Evolutionary conservation across 306 rosid species (phyloP).

Genomic region (Castanea sativa): DNA sequence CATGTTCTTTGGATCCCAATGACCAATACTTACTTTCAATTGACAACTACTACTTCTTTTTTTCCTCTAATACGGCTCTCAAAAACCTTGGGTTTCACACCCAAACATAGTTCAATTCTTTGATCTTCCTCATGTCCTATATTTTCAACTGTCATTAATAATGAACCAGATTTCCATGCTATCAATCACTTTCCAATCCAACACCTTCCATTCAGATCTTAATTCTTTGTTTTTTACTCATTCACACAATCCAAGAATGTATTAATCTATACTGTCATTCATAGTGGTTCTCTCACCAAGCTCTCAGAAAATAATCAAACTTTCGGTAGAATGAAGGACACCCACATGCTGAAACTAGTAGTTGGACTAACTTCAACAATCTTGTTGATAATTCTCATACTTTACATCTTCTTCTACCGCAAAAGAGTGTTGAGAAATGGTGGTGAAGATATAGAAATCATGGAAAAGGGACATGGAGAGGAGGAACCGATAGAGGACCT

Average conservation of each 20-base stretch:
- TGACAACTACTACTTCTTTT: conserved; percentile 6
- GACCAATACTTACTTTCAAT: conserved; percentile 23
- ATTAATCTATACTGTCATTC: not conserved
- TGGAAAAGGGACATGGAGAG: conserved; percentile 38
- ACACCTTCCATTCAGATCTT: conserved; percentile 41
- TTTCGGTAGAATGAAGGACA: conserved; percentile 31
- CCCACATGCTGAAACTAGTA: conserved; percentile 50
- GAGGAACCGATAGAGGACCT: conserved; percentile 50
- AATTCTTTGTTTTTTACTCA: conserved; percentile 8
- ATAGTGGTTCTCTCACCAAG: conserved; percentile 3
- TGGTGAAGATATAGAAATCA: conserved; percentile 53
- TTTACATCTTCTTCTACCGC: conserved; percentile 42
- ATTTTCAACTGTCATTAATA: conserved; percentile 4
- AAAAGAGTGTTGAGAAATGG: conserved; percentile 32
- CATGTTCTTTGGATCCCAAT: not conserved
- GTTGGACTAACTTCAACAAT: conserved; percentile 36
- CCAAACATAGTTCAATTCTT: conserved; percentile 35
- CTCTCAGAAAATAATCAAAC: conserved; percentile 3
- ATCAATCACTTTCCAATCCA: conserved; percentile 3
- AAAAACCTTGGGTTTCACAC: conserved; percentile 35
- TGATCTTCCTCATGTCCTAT: conserved; percentile 48
- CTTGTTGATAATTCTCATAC: conserved; percentile 36
- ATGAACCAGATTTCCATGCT: conserved; percentile 17
- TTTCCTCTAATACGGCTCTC: conserved; percentile 9
- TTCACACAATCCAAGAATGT: conserved; percentile 14